phyloP scores from a whole-genome alignment of 495 filamentous ascomycete species.

The Pseudoneurospora amorphoporcata region DNA sequence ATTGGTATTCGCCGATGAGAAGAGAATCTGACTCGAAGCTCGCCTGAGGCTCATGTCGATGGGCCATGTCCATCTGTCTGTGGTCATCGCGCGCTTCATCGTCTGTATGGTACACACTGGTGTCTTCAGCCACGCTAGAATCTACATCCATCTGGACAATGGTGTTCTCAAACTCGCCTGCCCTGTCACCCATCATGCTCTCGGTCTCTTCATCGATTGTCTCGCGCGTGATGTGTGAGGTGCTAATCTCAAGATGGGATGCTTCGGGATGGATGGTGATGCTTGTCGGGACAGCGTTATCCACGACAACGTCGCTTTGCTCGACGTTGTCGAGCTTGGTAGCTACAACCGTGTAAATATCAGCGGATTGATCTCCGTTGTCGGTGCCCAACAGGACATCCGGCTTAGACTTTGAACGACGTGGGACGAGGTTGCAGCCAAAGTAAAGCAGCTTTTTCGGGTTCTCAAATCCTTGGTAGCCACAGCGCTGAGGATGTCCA shows the following conservation, averaged over 20 bases:
- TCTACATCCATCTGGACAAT: neutral
- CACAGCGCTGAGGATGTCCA: conserved; percentile 7
- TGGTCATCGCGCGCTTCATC: neutral
- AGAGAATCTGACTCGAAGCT: neutral
- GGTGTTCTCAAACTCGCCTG: neutral
- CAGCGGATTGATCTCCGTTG: conserved; percentile 7
- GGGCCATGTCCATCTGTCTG: neutral
- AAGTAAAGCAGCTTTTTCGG: conserved; percentile 20
- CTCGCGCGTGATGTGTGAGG: neutral
- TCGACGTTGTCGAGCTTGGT: conserved; percentile 20
- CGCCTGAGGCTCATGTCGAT: neutral
- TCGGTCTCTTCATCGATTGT: neutral
- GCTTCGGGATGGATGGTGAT: neutral
- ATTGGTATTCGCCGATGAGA: neutral
- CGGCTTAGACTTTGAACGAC: conserved; percentile 7
- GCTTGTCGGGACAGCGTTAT: neutral
- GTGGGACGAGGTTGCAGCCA: conserved; percentile 36
- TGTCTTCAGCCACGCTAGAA: neutral
- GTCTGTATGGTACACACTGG: neutral
- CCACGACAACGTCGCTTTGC: neutral
- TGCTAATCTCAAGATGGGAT: neutral
- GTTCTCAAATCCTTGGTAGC: conserved; percentile 11
- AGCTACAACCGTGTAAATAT: conserved; percentile 26
- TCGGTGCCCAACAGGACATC: neutral
- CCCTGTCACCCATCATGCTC: neutral